Percentiles rank a stretch among this genome's conserved stretches.
Evolutionary conservation across 1,284 basidiomycete species (phyloP).

Genomic region (Rhodotorula sp.): DNA sequence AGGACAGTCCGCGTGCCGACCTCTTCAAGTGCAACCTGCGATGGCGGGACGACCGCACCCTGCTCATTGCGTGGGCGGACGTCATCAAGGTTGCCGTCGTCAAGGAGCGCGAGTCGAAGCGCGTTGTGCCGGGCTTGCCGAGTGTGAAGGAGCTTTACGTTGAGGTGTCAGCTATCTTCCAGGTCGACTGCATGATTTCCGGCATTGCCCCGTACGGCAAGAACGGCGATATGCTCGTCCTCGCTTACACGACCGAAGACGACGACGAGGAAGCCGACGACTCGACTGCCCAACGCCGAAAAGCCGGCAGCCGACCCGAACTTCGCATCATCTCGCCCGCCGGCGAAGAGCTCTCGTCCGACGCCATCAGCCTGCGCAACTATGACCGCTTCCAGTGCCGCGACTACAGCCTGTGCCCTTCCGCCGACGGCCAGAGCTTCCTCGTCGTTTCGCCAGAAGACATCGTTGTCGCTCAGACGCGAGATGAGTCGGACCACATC

Average conservation of each 20-base stretch:
- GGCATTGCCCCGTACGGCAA: slow-evolving; percentile 75
- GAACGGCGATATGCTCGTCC: slow-evolving; percentile 66
- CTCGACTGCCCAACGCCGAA: slow-evolving; percentile 64
- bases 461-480: slow-evolving; percentile 76
- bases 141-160: slow-evolving; percentile 52
- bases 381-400: slow-evolving; percentile 87
- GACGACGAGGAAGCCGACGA: slow-evolving; percentile 61
- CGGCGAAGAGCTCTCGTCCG: slow-evolving; percentile 85
- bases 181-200: slow-evolving; percentile 92
- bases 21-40: slow-evolving; percentile 86
- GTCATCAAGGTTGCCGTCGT: slow-evolving; percentile 76
- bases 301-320: slow-evolving; percentile 79
- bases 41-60: slow-evolving; percentile 87
- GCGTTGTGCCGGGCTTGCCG: slow-evolving; percentile 24
- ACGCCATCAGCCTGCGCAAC: slow-evolving; percentile 74
- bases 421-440: slow-evolving; percentile 53
- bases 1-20: slow-evolving; percentile 81
- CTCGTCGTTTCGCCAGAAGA: slow-evolving; percentile 83
- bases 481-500: slow-evolving; percentile 87
- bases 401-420: slow-evolving; percentile 68
- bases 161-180: slow-evolving; percentile 87
- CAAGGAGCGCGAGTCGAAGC: slow-evolving; percentile 34
- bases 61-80: slow-evolving; percentile 93
- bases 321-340: slow-evolving; percentile 82
- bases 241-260: slow-evolving; percentile 63